Conservation (phyloP, 495 filamentous ascomycete species). For the Hypoxylon lienhwacheense region DNA sequence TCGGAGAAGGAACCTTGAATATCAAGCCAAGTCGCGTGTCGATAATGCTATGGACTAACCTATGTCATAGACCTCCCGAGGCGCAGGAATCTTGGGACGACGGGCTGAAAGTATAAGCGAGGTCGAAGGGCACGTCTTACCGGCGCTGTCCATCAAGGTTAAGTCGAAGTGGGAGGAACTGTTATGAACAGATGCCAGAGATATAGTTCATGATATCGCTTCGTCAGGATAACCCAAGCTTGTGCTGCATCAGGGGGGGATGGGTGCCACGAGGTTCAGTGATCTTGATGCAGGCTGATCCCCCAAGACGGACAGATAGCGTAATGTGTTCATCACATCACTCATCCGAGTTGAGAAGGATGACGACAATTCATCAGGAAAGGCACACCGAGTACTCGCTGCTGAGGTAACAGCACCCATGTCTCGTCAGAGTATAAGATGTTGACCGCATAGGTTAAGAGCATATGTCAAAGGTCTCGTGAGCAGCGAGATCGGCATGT, state of each 20-base stretch:
- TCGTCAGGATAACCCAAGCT: slow-evolving; percentile 10
- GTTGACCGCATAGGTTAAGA: slow-evolving; percentile 4
- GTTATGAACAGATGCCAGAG: slow-evolving; percentile 23
- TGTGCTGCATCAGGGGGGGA: slow-evolving; percentile 16
- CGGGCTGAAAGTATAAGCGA: slow-evolving; percentile 23
- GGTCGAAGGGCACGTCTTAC: slow-evolving; percentile 14
- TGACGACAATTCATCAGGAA: slow-evolving; percentile 6
- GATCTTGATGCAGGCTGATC: slow-evolving; percentile 16
- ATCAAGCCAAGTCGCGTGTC: background rate
- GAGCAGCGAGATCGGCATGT: slow-evolving; percentile 1
- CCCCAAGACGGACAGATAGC: slow-evolving; percentile 7
- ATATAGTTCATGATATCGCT: slow-evolving; percentile 33
- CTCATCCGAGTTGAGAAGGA: slow-evolving; percentile 4
- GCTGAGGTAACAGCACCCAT: background rate
- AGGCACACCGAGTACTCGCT: slow-evolving; percentile 18
- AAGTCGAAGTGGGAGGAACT: background rate
- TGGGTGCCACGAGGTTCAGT: slow-evolving; percentile 5
- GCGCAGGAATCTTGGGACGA: slow-evolving; percentile 6
- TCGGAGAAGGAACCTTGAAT: slow-evolving; percentile 1
- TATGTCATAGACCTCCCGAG: slow-evolving; percentile 1
- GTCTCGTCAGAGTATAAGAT: slow-evolving; percentile 7
- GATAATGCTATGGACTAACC: slow-evolving; percentile 1
- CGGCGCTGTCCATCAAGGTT: slow-evolving; percentile 7
- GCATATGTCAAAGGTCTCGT: slow-evolving; percentile 27
- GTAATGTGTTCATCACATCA: slow-evolving; percentile 18